Evolutionary conservation across 305 asterid species (phyloP), one percentile per base, ranked within the genome.

Genomic region (Galium porrigens): DNA sequence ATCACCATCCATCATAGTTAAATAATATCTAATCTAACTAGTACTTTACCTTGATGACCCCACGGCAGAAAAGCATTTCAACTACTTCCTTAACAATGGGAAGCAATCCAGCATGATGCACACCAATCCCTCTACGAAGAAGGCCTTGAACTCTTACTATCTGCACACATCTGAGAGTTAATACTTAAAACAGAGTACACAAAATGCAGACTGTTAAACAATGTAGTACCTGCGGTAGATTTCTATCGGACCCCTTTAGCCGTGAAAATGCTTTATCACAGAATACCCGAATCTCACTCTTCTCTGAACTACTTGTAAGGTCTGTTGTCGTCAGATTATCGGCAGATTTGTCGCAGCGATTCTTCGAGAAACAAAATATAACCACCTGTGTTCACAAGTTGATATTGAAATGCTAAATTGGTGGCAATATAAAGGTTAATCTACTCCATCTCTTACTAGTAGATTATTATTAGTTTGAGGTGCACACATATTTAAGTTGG

Each of bases 41-140:
- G 53, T 6, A 42, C 46, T 46, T 59, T 80, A 92, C 99, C 99
- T 92, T 92, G 72, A 92, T 70, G 57, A 92, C 88, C 64, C 99
- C 99, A 71, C 97, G 97, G 73, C 99, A 92, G 73, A 92, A 92
- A 74, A 92, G 96, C 99, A 92, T 92, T 82, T 92, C 99, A 64
- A 92, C 96, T 63, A 92, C 96, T 89, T 92, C 99, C 82, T 89
- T 92, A 55, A 92, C 96, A 73, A 92, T 92, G 63, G 99, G 97
- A 76, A 92, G 97, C 67, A 92, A 70, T 67, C 99, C 99, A 34
- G 99, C 95, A 83, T 92, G 99, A 80, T 92, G 99, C 58, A 89
- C 94, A 34, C 95, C 99, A 70, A 92, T 85, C 64, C 99, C 99
- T 72, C 95, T 81, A 74, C 74, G 86, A 41, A 92, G 94, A 79